Evolutionary conservation across 805 yeast genomes (phyloP).

Genomic region (Ogataea polymorpha): DNA sequence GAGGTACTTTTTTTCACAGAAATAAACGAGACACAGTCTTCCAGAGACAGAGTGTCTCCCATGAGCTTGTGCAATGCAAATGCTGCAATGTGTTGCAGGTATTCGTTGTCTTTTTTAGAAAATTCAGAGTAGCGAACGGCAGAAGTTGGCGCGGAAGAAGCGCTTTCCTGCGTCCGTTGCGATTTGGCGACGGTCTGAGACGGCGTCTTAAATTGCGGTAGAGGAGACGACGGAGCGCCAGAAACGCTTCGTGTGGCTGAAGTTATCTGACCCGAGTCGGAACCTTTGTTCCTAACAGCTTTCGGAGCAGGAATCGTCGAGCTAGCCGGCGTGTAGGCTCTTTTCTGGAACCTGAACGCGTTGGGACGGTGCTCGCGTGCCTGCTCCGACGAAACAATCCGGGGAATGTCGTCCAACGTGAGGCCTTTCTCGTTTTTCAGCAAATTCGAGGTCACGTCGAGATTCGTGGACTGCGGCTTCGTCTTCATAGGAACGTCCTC

Average conservation of each 20-base stretch:
- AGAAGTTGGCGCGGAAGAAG: slow-evolving; percentile 13
- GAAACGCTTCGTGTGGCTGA: neutral
- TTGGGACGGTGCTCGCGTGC: slow-evolving; percentile 91
- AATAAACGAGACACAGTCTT: slow-evolving; percentile 40
- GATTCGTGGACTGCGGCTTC: slow-evolving; percentile 26
- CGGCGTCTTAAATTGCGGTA: neutral
- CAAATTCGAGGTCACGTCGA: slow-evolving; percentile 66
- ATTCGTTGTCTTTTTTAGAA: slow-evolving; percentile 50
- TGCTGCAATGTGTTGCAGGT: slow-evolving; percentile 58
- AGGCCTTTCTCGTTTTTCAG: slow-evolving; percentile 79
- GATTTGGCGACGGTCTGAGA: neutral
- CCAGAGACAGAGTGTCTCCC: slow-evolving; percentile 31
- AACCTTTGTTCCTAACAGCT: slow-evolving; percentile 23
- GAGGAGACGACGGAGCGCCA: slow-evolving; percentile 3
- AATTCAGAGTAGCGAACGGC: slow-evolving; percentile 64
- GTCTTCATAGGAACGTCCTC: slow-evolving; percentile 29
- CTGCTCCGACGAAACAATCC: slow-evolving; percentile 96
- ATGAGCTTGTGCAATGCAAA: slow-evolving; percentile 43
- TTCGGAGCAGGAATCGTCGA: slow-evolving; percentile 37
- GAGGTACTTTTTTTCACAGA: slow-evolving; percentile 42
- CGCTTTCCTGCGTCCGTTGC: neutral
- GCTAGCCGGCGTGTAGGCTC: slow-evolving; percentile 29
- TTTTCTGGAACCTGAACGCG: slow-evolving; percentile 78
- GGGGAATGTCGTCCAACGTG: slow-evolving; percentile 92
- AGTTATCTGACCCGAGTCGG: slow-evolving; percentile 5